These are phyloP conservation scores for Przewalskia tangutica DNA, from an alignment of 257 asterid species.

Conservation along the genomic window DNA sequence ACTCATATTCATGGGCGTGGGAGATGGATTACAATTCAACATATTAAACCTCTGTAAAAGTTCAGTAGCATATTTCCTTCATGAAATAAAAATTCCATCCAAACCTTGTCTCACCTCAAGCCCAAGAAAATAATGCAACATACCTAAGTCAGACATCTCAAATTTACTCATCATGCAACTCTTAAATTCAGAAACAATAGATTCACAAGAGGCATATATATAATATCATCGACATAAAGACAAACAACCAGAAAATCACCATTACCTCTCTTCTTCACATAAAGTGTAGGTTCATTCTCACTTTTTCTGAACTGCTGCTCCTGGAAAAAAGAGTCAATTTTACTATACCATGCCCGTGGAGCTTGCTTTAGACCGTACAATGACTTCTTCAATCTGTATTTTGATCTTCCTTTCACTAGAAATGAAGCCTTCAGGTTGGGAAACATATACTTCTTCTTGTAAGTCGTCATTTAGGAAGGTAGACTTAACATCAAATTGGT, in stretches of 20 bases:
- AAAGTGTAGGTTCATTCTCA: background rate
- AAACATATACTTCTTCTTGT: background rate
- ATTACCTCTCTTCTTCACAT: background rate
- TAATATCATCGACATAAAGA: background rate
- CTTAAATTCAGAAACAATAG: background rate
- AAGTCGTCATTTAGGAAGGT: background rate
- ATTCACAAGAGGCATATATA: background rate
- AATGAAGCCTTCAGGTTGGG: background rate
- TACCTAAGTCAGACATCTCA: background rate
- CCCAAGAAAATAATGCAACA: background rate
- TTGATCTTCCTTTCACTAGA: background rate
- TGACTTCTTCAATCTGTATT: background rate
- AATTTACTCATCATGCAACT: background rate
- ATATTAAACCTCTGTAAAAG: background rate
- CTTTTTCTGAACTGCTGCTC: background rate
- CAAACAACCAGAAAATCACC: background rate
- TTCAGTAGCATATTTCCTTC: background rate
- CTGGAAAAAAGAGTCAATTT: too few species aligned
- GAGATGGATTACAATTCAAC: background rate
- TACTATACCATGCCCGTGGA: background rate
- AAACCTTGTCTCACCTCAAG: background rate
- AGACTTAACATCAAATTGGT: background rate
- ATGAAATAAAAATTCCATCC: background rate
- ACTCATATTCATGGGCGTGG: background rate
- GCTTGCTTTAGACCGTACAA: background rate